A percentile compares a stretch with the other conserved stretches of the same genome.
phyloP scores from a whole-genome alignment of 2,329 filamentous ascomycete genomes.

The Hymenoscyphus linearis region DNA sequence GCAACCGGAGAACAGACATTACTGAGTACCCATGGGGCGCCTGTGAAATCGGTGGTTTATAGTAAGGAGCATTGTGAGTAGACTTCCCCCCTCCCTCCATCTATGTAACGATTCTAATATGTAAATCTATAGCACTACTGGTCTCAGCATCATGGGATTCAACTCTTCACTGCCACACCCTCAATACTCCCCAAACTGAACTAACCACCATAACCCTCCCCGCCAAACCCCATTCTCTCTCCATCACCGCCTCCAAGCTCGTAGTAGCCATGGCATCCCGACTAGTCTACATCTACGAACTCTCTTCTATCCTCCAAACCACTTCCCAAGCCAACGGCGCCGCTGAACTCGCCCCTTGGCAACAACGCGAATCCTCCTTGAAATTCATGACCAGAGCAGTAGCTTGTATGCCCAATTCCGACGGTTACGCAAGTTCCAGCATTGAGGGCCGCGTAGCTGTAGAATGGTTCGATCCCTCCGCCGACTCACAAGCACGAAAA shows the following conservation, averaged over 20 bases:
- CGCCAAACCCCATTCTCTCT: slow-evolving; percentile 84
- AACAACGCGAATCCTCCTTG: slow-evolving; percentile 85
- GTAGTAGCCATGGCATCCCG: slow-evolving; percentile 95
- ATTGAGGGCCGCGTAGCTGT: slow-evolving; percentile 96
- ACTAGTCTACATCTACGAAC: slow-evolving; percentile 90
- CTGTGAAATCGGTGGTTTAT: slow-evolving; percentile 81
- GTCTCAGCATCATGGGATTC: slow-evolving; percentile 92
- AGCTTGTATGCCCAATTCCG: slow-evolving; percentile 93
- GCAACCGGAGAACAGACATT: slow-evolving; percentile 65
- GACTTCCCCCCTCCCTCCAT: slow-evolving; percentile 4
- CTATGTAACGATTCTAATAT: slow-evolving; percentile 9
- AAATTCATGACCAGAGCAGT: slow-evolving; percentile 95
- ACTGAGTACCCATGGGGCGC: slow-evolving; percentile 71
- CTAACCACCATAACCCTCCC: slow-evolving; percentile 68
- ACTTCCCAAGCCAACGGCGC: slow-evolving; percentile 42
- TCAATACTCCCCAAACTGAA: slow-evolving; percentile 43
- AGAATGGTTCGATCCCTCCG: slow-evolving; percentile 92
- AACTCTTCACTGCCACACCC: slow-evolving; percentile 78
- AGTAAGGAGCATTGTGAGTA: slow-evolving; percentile 61
- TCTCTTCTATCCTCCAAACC: slow-evolving; percentile 59
- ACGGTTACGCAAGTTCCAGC: slow-evolving; percentile 83
- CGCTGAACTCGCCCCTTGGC: slow-evolving; percentile 70
- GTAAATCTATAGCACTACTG: slow-evolving; percentile 52
- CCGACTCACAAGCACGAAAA: slow-evolving; percentile 83
- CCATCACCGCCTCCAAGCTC: slow-evolving; percentile 70